Percentiles rank a stretch among this genome's conserved stretches.
These are phyloP conservation scores for Fusarium liriodendri DNA, from an alignment of 2,329 filamentous ascomycete genomes.

Conservation along the genomic window DNA sequence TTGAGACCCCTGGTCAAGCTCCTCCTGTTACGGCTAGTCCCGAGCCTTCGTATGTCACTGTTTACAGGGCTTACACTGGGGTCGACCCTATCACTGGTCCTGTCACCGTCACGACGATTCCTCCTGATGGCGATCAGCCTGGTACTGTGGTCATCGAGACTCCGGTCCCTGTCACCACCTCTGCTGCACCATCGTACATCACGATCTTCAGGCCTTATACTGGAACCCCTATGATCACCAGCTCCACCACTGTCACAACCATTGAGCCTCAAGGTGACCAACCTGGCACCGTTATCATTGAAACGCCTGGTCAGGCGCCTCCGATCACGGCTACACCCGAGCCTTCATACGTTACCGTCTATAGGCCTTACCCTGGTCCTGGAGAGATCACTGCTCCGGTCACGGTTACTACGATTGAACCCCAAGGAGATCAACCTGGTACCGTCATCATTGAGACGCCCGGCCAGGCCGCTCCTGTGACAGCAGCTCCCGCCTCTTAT, in stretches of 20 bases:
- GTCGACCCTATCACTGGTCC: constrained; percentile 5
- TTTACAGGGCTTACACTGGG: constrained; percentile 21
- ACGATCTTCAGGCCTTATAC: constrained; percentile 1
- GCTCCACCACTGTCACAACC: constrained; percentile 12
- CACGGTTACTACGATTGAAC: constrained; percentile 20
- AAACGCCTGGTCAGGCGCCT: constrained; percentile 10
- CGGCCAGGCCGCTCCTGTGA: background rate
- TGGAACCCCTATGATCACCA: constrained; percentile 6
- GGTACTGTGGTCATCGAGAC: constrained; percentile 12
- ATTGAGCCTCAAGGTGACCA: constrained; percentile 13
- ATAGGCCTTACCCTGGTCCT: background rate
- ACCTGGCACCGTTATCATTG: constrained; percentile 25
- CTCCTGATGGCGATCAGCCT: constrained; percentile 15
- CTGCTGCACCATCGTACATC: background rate
- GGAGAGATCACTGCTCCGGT: constrained; percentile 6
- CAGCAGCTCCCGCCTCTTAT: background rate
- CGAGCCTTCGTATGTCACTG: constrained; percentile 17
- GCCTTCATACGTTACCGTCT: constrained; percentile 8
- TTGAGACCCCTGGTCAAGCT: constrained; percentile 11
- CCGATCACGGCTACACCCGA: background rate
- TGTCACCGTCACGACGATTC: constrained; percentile 14
- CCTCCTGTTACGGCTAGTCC: background rate
- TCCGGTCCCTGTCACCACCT: background rate
- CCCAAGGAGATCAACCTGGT: constrained; percentile 16
- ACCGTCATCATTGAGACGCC: constrained; percentile 26